phyloP scores from a whole-genome alignment of 257 asterid species.

The Ligustrum vulgare region DNA sequence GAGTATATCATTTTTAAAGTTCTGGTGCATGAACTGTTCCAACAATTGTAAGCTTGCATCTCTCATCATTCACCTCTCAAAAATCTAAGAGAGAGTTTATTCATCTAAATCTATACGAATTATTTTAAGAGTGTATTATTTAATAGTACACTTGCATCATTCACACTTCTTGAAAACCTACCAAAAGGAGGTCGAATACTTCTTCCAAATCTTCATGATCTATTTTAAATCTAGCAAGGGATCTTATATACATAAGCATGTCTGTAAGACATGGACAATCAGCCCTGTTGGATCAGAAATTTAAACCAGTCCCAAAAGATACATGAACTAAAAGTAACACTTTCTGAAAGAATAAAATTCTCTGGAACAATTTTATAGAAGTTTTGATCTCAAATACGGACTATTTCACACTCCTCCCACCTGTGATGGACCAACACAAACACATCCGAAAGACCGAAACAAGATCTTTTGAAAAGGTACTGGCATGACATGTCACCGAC shows the following conservation, averaged over 20 bases:
- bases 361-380: not conserved
- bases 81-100: not conserved
- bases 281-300: not conserved
- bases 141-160: not conserved
- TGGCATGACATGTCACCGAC: too few relatives aligned
- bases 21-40: not conserved
- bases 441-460: too few relatives aligned
- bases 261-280: not conserved
- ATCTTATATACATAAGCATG: not conserved
- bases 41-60: not conserved
- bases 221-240: not conserved
- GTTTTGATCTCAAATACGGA: not conserved
- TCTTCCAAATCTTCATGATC: not conserved
- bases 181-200: not conserved
- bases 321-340: not conserved
- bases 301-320: not conserved
- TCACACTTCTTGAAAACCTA: not conserved
- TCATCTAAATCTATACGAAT: not conserved
- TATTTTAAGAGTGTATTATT: not conserved
- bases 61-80: not conserved
- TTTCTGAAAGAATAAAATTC: not conserved
- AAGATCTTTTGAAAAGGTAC: too few relatives aligned
- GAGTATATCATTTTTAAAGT: not conserved
- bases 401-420: not conserved
- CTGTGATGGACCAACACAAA: too few relatives aligned